Percentiles rank a stretch among this genome's conserved stretches.
These are phyloP conservation scores for Hyphodiscus sp. DNA, from an alignment of 2,329 filamentous ascomycete genomes.

Conservation along the genomic window DNA sequence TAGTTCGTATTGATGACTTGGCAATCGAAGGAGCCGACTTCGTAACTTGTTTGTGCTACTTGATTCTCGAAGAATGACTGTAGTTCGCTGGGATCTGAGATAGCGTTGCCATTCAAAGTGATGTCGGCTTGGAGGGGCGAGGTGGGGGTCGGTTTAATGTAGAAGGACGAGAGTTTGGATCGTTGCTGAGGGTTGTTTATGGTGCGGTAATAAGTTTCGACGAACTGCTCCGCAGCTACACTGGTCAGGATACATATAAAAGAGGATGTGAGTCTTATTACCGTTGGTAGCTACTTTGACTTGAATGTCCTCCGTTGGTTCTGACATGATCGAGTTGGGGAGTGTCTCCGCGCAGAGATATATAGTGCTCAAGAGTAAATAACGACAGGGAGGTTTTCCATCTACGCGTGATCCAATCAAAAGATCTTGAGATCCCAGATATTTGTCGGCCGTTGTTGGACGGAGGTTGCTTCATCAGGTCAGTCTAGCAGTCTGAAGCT, in stretches of 20 bases:
- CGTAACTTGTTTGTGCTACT: constrained; percentile 55
- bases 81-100: constrained; percentile 57
- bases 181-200: constrained; percentile 51
- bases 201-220: constrained; percentile 69
- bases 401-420: neutral
- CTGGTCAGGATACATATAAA: constrained; percentile 7
- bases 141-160: constrained; percentile 52
- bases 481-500: neutral
- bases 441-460: neutral
- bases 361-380: neutral
- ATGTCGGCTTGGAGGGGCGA: constrained; percentile 60
- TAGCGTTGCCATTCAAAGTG: constrained; percentile 68
- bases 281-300: constrained; percentile 32
- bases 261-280: constrained; percentile 13
- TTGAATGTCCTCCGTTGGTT: constrained; percentile 40
- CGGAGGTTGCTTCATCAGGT: neutral
- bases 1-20: constrained; percentile 71
- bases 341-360: neutral
- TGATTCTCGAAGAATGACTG: constrained; percentile 63
- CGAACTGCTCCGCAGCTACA: constrained; percentile 64
- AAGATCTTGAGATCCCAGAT: neutral
- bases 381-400: neutral
- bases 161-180: constrained; percentile 57
- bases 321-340: constrained; percentile 28
- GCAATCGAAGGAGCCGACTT: constrained; percentile 69